Conservation (phyloP, 2,329 filamentous ascomycete genomes). For the Tolypocladium sp. region DNA sequence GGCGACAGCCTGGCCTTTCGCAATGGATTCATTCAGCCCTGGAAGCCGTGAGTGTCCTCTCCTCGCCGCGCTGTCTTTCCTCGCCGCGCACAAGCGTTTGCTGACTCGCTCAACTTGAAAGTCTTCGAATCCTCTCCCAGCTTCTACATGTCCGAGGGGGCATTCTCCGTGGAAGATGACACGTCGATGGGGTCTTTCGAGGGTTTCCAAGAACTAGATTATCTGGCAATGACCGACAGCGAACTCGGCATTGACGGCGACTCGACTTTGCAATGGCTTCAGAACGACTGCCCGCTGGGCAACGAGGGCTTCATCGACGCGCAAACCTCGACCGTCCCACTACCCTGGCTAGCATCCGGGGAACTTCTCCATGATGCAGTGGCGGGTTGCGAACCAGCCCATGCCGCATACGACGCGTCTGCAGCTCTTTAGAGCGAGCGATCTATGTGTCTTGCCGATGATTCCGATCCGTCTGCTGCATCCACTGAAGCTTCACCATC, state of each 20-base stretch:
- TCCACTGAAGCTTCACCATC: neutral
- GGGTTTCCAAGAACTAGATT: neutral
- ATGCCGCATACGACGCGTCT: neutral
- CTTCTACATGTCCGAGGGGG: neutral
- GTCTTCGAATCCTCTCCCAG: neutral
- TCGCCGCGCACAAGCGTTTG: neutral
- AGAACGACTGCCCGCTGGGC: neutral
- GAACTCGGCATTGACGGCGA: neutral
- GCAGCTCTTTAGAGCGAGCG: slow-evolving; percentile 1
- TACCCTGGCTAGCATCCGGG: neutral
- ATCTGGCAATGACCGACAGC: neutral
- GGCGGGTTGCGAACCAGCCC: neutral
- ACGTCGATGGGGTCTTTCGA: neutral
- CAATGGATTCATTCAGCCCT: neutral
- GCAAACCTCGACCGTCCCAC: neutral
- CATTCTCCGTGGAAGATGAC: neutral
- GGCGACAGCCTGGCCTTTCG: no score
- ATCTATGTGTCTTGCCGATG: neutral
- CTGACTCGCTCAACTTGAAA: neutral
- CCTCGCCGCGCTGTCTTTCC: no score
- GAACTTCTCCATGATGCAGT: neutral
- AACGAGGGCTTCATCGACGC: no score
- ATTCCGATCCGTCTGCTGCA: neutral
- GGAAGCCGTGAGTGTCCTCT: neutral
- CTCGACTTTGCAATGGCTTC: neutral